These are phyloP conservation scores for Neurospora intermedia DNA, from an alignment of 495 filamentous ascomycete species.

Conservation along the genomic window DNA sequence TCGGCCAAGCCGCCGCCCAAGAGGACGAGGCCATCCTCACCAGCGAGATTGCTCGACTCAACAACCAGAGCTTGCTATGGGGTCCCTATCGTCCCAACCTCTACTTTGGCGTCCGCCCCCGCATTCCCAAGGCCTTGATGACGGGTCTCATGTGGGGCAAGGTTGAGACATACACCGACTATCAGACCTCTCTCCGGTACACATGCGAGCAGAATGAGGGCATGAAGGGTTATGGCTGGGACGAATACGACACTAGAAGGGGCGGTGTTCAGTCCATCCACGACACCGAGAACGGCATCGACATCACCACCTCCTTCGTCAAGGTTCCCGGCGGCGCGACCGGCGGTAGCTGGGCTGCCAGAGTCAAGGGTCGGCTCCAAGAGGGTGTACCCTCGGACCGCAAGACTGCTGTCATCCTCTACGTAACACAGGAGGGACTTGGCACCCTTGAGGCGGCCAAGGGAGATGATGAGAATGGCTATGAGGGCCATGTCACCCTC, in stretches of 20 bases:
- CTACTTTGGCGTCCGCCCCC: constrained; percentile 87
- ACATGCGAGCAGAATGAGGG: constrained; percentile 93
- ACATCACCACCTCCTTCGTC: constrained; percentile 85
- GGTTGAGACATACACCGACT: constrained; percentile 66
- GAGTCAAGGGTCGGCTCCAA: constrained; percentile 73
- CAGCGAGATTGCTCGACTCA: constrained; percentile 45
- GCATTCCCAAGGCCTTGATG: constrained; percentile 75
- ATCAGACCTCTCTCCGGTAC: constrained; percentile 77
- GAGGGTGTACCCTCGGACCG: constrained; percentile 51
- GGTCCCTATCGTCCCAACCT: constrained; percentile 91
- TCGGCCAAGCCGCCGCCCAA: constrained; percentile 1
- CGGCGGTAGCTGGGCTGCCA: constrained; percentile 84
- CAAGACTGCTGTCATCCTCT: constrained; percentile 71
- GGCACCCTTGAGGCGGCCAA: constrained; percentile 46
- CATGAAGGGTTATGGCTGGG: constrained; percentile 96
- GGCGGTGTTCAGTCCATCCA: constrained; percentile 85
- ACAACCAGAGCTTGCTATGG: constrained; percentile 87
- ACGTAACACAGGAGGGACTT: constrained; percentile 67
- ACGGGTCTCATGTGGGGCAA: constrained; percentile 84
- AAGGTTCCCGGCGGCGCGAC: constrained; percentile 83
- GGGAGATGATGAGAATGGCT: constrained; percentile 43
- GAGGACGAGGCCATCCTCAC: constrained; percentile 33
- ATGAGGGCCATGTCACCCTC: constrained; percentile 58
- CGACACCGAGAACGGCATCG: constrained; percentile 75
- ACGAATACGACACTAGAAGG: constrained; percentile 79